Base-by-base conservation (phyloP, 1,139 yeast genomes). In the Magnusiomyces starmeri region DNA sequence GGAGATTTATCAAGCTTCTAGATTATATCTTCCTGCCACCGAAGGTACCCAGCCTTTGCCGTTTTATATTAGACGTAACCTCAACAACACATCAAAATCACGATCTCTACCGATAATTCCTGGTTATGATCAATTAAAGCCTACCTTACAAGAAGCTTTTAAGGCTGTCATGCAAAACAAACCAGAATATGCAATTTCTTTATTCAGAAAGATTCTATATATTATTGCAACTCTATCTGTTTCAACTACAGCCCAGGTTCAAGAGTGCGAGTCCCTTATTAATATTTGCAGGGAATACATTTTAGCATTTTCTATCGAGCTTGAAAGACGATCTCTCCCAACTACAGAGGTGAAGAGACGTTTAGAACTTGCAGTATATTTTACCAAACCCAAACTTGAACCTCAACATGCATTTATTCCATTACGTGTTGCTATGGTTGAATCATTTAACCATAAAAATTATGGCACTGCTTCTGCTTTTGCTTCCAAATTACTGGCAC, bases 321-420 rank as follows among this genome's bases (percentile, higher is more conserved):
- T 92, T 58, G 79, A 79, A 53, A 89, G 98, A 71, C 87, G 97
- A 70, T 68, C 84, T 8, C 72, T 90, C 54, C 87, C 85, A 40
- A 74, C 83, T 3, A 59, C 60, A n/a, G 87, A 88, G 56, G 73
- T 83, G 51, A 85, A 88, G 70, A 83, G 97, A 57, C 89, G 87
- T 65, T 76, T 94, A 64, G 98, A 92, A 69, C 75, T 94, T 60
- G 97, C 97, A 4, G 95, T 97, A 0, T 92, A 90, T 70, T 94
- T 94, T 74, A 88, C 98, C 18, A 81, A 81, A 65, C 83, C 90
- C 41, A 79, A 83, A 60, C 78, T 94, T 61, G 89, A 86, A 60
- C 82, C 86, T 46, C 83, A 84, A 6, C 98, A 94, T 69, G 81
- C 83, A 57, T 78, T 85, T 51, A 84, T 89, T 65, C 97, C 98